These are phyloP conservation scores for Paramecium caudatum DNA, from an alignment of 73 alveolate species.

Conservation along the genomic window DNA sequence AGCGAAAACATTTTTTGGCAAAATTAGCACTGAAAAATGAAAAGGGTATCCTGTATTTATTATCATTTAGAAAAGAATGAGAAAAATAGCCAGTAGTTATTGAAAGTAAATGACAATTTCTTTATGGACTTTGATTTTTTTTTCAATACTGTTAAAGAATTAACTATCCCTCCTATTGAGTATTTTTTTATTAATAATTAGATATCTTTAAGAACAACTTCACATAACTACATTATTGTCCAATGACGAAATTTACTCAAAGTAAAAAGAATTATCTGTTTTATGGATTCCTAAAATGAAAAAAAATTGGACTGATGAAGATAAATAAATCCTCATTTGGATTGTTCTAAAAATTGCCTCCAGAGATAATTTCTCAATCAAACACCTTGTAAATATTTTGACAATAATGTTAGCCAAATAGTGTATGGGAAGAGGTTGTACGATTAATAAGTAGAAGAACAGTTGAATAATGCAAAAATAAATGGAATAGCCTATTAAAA, in stretches of 20 bases:
- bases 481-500: slow-evolving; percentile 13
- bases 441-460: slow-evolving; percentile 20
- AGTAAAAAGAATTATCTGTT: background rate
- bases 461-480: slow-evolving; percentile 18
- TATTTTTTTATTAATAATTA: background rate
- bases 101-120: slow-evolving; percentile 20
- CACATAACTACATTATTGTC: background rate
- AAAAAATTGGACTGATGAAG: slow-evolving; percentile 59
- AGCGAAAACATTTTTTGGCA: slow-evolving; percentile 15
- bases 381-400: background rate
- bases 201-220: slow-evolving; percentile 8
- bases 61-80: no score
- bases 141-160: slow-evolving; percentile 9
- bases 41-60: no score
- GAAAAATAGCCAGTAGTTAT: slow-evolving; percentile 45
- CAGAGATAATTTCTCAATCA: background rate
- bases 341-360: slow-evolving; percentile 1
- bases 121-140: background rate
- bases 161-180: background rate
- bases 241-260: background rate
- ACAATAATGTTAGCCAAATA: slow-evolving; percentile 9
- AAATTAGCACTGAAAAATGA: slow-evolving; percentile 2
- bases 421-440: background rate
- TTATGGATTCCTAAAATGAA: slow-evolving; percentile 8
- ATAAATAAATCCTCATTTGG: background rate